Evolutionary conservation across 2,329 filamentous ascomycete species (phyloP).

Genomic region (Calonectria henricotiae): DNA sequence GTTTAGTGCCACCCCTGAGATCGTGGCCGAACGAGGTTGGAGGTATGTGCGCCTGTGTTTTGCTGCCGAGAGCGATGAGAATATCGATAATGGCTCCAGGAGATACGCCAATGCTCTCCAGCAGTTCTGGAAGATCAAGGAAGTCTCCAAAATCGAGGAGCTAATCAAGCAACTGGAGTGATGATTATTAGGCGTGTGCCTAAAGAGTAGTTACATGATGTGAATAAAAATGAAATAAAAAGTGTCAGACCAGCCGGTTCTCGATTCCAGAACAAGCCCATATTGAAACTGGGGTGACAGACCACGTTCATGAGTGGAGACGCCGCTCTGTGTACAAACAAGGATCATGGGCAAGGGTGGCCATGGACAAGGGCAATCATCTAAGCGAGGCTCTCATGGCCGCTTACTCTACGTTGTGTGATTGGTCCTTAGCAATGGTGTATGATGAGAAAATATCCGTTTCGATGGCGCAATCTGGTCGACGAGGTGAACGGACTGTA

Average conservation of each 20-base stretch:
- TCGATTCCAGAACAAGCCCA: neutral
- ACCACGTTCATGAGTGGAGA: neutral
- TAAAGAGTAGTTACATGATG: slow-evolving; percentile 9
- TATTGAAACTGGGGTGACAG: neutral
- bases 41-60: slow-evolving; percentile 87
- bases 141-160: slow-evolving; percentile 76
- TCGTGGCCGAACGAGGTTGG: slow-evolving; percentile 75
- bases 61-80: slow-evolving; percentile 83
- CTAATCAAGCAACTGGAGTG: slow-evolving; percentile 62
- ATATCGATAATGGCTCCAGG: slow-evolving; percentile 74
- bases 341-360: neutral
- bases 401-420: neutral
- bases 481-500: neutral
- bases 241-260: neutral
- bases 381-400: neutral
- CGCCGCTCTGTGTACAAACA: neutral
- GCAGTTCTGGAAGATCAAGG: slow-evolving; percentile 84
- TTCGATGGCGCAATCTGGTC: slow-evolving; percentile 20
- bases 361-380: neutral
- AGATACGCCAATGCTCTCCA: slow-evolving; percentile 79
- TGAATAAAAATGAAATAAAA: slow-evolving; percentile 9
- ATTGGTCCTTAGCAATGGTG: slow-evolving; percentile 13
- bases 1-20: slow-evolving; percentile 79
- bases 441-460: slow-evolving; percentile 21
- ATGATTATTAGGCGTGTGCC: neutral